A percentile compares a stretch with the other conserved stretches of the same genome.
Conservation (phyloP, 108 stramenopile genomes). For the Nitzschia sp. region DNA sequence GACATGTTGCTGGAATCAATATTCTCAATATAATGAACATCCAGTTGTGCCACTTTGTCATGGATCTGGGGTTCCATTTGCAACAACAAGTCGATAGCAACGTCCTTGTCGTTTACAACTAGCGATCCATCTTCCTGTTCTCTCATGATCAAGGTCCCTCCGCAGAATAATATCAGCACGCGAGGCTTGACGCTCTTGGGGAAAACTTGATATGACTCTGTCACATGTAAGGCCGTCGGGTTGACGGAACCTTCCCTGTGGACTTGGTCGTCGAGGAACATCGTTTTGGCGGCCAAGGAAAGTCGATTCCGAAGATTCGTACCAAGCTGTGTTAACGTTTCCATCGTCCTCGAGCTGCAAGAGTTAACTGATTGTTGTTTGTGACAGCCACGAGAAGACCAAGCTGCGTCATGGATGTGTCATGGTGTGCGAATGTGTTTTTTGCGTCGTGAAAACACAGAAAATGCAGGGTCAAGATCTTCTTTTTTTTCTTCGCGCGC, state of each 20-base stretch:
- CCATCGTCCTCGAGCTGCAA: no score
- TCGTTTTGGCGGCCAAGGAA: neutral
- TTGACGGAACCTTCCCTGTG: conserved; percentile 4
- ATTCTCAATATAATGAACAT: conserved; percentile 36
- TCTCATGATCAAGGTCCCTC: conserved; percentile 27
- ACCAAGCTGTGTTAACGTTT: no score
- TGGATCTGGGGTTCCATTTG: conserved; percentile 22
- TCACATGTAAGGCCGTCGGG: neutral
- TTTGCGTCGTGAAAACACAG: no score
- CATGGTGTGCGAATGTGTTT: no score
- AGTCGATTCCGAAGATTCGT: neutral
- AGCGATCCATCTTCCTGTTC: conserved; percentile 26
- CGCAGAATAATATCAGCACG: conserved; percentile 23
- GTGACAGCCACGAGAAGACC: no score
- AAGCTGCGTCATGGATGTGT: no score
- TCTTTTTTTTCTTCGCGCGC: no score
- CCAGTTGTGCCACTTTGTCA: conserved; percentile 12
- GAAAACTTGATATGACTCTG: neutral
- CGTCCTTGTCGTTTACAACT: conserved; percentile 24
- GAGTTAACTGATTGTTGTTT: no score
- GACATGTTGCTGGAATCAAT: conserved; percentile 63
- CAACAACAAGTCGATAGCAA: conserved; percentile 26
- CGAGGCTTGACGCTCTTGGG: neutral
- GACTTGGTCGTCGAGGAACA: neutral
- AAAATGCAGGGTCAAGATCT: no score